These are phyloP conservation scores for Trametes cingulata DNA, from an alignment of 768 basidiomycete genomes.

Conservation along the genomic window DNA sequence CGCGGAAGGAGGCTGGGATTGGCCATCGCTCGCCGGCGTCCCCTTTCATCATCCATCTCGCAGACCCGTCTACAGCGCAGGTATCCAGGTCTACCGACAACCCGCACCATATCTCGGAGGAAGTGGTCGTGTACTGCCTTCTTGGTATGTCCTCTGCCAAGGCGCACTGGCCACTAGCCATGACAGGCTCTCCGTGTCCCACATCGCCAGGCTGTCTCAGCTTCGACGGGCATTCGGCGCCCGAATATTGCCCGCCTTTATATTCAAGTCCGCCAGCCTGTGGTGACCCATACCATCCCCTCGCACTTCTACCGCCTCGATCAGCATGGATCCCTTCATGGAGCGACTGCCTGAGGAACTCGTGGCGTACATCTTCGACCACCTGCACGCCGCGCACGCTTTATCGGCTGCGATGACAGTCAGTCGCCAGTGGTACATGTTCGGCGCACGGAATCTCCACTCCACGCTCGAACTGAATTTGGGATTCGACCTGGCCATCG, in stretches of 20 bases:
- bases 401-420: constrained; percentile 21
- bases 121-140: neutral
- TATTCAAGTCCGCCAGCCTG: neutral
- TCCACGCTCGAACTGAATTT: constrained; percentile 13
- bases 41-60: neutral
- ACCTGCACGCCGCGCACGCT: neutral
- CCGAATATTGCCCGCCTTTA: constrained; percentile 7
- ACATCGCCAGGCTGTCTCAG: constrained; percentile 5
- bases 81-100: neutral
- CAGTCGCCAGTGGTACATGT: constrained; percentile 14
- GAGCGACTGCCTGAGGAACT: constrained; percentile 16
- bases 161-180: neutral
- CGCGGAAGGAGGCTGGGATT: neutral
- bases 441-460: constrained; percentile 23
- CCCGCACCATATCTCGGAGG: neutral
- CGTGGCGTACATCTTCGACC: constrained; percentile 14
- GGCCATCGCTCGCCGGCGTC: neutral
- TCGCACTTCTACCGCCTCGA: neutral
- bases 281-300: neutral
- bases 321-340: neutral
- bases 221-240: constrained; percentile 2
- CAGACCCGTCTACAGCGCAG: neutral
- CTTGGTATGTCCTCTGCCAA: constrained; percentile 6
- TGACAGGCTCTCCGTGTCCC: constrained; percentile 9
- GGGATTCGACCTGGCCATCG: neutral